These are phyloP conservation scores for Penstemon davidsonii DNA, from an alignment of 257 asterid genomes.

Conservation along the genomic window DNA sequence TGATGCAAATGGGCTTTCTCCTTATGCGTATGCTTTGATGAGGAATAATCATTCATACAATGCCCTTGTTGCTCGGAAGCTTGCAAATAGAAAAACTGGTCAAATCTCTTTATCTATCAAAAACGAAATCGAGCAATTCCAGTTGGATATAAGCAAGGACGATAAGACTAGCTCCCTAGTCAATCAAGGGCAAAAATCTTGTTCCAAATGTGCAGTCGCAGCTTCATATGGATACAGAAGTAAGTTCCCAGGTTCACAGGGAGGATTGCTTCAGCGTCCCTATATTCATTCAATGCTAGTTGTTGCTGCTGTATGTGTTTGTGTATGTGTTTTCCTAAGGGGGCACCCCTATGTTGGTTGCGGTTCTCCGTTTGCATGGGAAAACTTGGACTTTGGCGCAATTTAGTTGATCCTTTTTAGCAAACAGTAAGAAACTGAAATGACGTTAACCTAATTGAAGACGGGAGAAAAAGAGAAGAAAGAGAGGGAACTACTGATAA, in stretches of 20 bases:
- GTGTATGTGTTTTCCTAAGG: constrained; percentile 72
- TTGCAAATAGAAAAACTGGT: constrained; percentile 40
- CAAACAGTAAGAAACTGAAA: background rate
- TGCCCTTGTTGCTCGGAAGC: constrained; percentile 60
- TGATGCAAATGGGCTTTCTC: constrained; percentile 78
- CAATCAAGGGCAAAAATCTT: constrained; percentile 41
- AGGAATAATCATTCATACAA: constrained; percentile 72
- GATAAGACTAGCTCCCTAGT: constrained; percentile 11
- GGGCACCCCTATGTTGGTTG: constrained; percentile 62
- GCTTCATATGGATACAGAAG: constrained; percentile 40
- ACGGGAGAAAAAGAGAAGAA: background rate
- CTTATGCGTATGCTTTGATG: constrained; percentile 67
- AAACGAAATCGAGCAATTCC: constrained; percentile 37
- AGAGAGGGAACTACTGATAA: background rate
- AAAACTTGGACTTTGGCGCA: constrained; percentile 62
- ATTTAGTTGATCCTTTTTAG: constrained; percentile 19
- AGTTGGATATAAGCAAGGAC: constrained; percentile 28
- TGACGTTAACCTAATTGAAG: constrained; percentile 7
- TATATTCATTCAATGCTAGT: constrained; percentile 76
- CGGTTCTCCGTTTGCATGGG: constrained; percentile 72
- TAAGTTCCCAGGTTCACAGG: constrained; percentile 45
- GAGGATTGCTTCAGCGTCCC: constrained; percentile 70
- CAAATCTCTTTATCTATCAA: constrained; percentile 54
- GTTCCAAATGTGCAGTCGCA: constrained; percentile 64
- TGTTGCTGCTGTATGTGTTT: constrained; percentile 83